A percentile compares a stretch with the other conserved stretches of the same genome.
Evolutionary conservation across 495 filamentous ascomycete genomes (phyloP).

Genomic region (Daldinia loculata): DNA sequence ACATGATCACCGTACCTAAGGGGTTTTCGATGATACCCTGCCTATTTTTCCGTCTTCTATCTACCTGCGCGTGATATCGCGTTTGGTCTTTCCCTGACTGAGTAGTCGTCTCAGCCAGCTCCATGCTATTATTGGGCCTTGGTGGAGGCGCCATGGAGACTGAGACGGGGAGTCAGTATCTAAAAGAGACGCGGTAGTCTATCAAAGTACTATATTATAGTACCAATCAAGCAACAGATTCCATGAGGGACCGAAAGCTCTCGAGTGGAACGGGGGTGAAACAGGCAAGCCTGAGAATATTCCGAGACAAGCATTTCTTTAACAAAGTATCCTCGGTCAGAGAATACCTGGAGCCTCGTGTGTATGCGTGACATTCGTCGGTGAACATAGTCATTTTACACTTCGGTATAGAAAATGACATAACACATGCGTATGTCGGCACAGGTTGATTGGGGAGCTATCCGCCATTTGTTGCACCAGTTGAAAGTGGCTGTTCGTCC

Average conservation of each 20-base stretch:
- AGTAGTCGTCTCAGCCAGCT: conserved; percentile 2
- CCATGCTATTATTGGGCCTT: conserved; percentile 6
- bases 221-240: conserved; percentile 1
- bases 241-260: background rate
- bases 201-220: conserved; percentile 15
- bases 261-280: background rate
- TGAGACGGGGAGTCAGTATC: background rate
- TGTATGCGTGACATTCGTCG: background rate
- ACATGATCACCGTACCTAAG: conserved; percentile 29
- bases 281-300: background rate
- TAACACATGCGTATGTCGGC: background rate
- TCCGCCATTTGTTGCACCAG: conserved; percentile 1
- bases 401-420: conserved; percentile 16
- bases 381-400: conserved; percentile 10
- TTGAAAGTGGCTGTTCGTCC: background rate
- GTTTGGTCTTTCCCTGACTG: conserved; percentile 5
- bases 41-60: conserved; percentile 34
- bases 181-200: conserved; percentile 15
- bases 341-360: conserved; percentile 1
- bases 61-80: conserved; percentile 10
- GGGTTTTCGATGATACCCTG: conserved; percentile 42
- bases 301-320: conserved; percentile 11
- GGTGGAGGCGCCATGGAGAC: background rate
- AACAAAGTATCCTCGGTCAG: conserved; percentile 10
- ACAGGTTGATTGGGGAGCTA: conserved; percentile 7